Evolutionary conservation across 2,329 filamentous ascomycete species (phyloP).

Genomic region (Emergomyces pasteurianus): DNA sequence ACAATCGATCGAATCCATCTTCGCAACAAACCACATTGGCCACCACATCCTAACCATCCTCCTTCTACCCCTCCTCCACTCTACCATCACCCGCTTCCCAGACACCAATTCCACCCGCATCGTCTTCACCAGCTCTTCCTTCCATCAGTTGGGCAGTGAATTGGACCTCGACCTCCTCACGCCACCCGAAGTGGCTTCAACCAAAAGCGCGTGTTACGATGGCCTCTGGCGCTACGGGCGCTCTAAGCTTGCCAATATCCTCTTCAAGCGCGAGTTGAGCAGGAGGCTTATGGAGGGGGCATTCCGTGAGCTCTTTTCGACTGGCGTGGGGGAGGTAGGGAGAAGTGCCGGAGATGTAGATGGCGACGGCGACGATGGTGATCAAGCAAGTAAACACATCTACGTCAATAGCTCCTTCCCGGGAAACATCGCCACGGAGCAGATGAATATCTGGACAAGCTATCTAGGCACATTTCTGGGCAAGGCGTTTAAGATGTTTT

Average conservation of each 20-base stretch:
- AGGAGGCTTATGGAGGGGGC: slow-evolving; percentile 11
- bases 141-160: slow-evolving; percentile 18
- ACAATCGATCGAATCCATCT: slow-evolving; percentile 37
- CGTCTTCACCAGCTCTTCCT: slow-evolving; percentile 29
- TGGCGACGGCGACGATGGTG: slow-evolving; percentile 7
- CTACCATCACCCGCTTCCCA: slow-evolving; percentile 8
- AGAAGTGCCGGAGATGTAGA: not conserved
- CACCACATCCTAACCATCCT: slow-evolving; percentile 41
- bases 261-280: slow-evolving; percentile 21
- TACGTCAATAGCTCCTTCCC: slow-evolving; percentile 24
- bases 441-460: slow-evolving; percentile 19
- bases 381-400: slow-evolving; percentile 14
- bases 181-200: slow-evolving; percentile 13
- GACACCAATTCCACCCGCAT: slow-evolving; percentile 31
- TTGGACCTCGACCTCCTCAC: slow-evolving; percentile 18
- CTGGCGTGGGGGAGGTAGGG: too few species aligned
- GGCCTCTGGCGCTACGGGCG: slow-evolving; percentile 21
- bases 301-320: not conserved
- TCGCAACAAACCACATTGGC: slow-evolving; percentile 40
- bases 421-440: slow-evolving; percentile 23
- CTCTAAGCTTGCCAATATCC: slow-evolving; percentile 23
- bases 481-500: slow-evolving; percentile 13
- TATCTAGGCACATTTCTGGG: slow-evolving; percentile 16
- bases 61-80: slow-evolving; percentile 25
- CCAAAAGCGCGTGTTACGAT: slow-evolving; percentile 16